Evolutionary conservation across 2,329 filamentous ascomycete species (phyloP).

Genomic region (Colletotrichum filicis): DNA sequence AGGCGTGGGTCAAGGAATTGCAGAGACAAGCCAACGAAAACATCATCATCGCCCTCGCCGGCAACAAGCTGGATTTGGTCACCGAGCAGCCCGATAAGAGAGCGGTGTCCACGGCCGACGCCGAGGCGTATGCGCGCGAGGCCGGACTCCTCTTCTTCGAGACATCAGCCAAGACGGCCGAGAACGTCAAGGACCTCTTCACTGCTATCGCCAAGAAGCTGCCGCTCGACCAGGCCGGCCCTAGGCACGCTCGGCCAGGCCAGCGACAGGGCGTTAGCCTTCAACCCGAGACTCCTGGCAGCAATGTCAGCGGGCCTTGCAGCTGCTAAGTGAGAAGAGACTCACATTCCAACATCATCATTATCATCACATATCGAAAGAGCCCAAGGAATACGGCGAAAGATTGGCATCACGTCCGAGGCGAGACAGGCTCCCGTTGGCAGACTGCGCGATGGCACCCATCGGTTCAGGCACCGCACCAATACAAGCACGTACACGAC

Average conservation of each 20-base stretch:
- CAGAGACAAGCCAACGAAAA: slow-evolving; percentile 99
- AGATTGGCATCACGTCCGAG: slow-evolving; percentile 3
- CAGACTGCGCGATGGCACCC: slow-evolving; percentile 23
- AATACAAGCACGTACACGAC: slow-evolving; percentile 23
- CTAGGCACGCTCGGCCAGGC: slow-evolving; percentile 80
- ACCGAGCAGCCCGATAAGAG: slow-evolving; percentile 96
- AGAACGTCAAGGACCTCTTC: slow-evolving; percentile 96
- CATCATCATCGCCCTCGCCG: slow-evolving; percentile 97
- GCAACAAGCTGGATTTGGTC: slow-evolving; percentile 97
- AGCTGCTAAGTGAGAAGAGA: slow-evolving; percentile 58
- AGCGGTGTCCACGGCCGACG: slow-evolving; percentile 87
- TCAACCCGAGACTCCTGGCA: slow-evolving; percentile 66
- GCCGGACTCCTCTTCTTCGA: slow-evolving; percentile 97
- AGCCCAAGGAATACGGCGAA: background rate
- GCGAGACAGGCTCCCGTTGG: slow-evolving; percentile 13
- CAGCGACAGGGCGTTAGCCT: slow-evolving; percentile 70
- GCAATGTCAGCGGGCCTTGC: slow-evolving; percentile 66
- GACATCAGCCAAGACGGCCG: slow-evolving; percentile 96
- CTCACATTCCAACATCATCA: slow-evolving; percentile 18
- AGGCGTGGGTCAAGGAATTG: slow-evolving; percentile 98
- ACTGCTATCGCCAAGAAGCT: slow-evolving; percentile 98
- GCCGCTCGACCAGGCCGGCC: slow-evolving; percentile 94
- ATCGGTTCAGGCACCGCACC: slow-evolving; percentile 11
- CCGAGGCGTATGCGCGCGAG: slow-evolving; percentile 94
- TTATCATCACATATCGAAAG: background rate